Percentiles rank a stretch among this genome's conserved stretches.
Evolutionary conservation across 169 alveolate species (phyloP).

Genomic region (Toxoplasma gondii): DNA sequence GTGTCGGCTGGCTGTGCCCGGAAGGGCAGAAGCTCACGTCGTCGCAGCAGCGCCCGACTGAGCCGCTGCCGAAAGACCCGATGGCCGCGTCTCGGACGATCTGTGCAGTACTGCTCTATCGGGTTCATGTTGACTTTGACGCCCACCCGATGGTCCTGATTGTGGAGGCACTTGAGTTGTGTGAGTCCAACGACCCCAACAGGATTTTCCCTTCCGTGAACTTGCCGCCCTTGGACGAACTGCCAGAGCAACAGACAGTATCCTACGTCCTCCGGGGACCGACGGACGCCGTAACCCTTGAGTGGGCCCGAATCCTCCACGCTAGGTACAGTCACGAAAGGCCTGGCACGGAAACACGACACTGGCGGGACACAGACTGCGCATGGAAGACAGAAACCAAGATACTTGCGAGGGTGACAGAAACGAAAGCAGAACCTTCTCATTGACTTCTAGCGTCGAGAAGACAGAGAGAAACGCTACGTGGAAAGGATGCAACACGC

Average conservation of each 20-base stretch:
- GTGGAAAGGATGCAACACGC: too few relatives aligned
- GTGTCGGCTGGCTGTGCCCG: neutral
- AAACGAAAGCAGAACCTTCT: too few relatives aligned
- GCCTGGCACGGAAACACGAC: too few relatives aligned
- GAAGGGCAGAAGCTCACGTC: neutral
- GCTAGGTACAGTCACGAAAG: neutral
- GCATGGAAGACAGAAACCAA: too few relatives aligned
- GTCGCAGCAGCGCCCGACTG: neutral
- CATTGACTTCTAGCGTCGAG: too few relatives aligned
- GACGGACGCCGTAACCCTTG: conserved; percentile 16
- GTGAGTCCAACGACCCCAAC: neutral
- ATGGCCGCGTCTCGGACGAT: neutral
- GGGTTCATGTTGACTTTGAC: neutral
- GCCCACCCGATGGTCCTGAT: neutral
- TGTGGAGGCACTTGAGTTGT: neutral
- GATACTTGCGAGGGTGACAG: too few relatives aligned
- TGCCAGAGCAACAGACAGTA: neutral
- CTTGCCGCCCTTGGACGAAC: neutral
- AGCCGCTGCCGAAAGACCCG: neutral
- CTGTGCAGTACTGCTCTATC: neutral
- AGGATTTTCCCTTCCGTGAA: neutral
- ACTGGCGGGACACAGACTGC: too few relatives aligned
- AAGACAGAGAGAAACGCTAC: too few relatives aligned
- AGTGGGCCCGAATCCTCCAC: conserved; percentile 23
- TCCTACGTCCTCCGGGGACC: neutral